These are phyloP conservation scores for Candida sojae DNA, from an alignment of 1,139 yeast genomes.

Conservation along the genomic window DNA sequence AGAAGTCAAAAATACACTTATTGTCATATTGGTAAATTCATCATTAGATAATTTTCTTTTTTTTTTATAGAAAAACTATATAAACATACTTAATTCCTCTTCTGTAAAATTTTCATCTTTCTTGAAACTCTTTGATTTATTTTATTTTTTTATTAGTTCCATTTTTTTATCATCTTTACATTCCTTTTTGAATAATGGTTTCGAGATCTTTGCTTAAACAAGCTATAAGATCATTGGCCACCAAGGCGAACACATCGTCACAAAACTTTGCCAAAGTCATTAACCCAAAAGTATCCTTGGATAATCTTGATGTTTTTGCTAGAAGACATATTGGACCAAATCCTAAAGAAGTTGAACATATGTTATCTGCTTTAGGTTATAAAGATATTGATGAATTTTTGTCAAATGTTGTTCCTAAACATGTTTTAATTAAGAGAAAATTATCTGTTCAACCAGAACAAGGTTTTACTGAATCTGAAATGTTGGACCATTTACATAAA, in stretches of 20 bases:
- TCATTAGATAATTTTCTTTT: too few species aligned
- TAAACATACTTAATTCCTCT: neutral
- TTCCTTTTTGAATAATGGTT: neutral
- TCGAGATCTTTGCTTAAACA: slow-evolving; percentile 1
- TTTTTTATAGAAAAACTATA: neutral
- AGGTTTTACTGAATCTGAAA: slow-evolving; percentile 81
- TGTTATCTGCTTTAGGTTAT: slow-evolving; percentile 71
- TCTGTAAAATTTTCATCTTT: neutral
- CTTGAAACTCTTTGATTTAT: neutral
- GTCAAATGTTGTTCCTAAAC: slow-evolving; percentile 71
- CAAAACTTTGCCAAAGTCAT: slow-evolving; percentile 42
- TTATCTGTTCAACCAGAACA: slow-evolving; percentile 62
- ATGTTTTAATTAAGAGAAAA: slow-evolving; percentile 68
- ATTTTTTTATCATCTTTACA: neutral
- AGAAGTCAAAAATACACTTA: neutral
- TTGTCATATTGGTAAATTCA: too few species aligned
- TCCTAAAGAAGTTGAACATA: slow-evolving; percentile 57
- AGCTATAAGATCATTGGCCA: slow-evolving; percentile 19
- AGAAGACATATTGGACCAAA: slow-evolving; percentile 92
- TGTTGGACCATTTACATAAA: slow-evolving; percentile 65
- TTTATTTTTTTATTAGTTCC: neutral
- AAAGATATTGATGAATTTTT: slow-evolving; percentile 71
- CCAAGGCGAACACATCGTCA: slow-evolving; percentile 51
- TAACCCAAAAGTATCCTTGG: slow-evolving; percentile 34
- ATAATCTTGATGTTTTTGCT: slow-evolving; percentile 75